These are phyloP conservation scores for Komagataella kurtzmanii DNA, from an alignment of 805 yeast species.

Conservation along the genomic window DNA sequence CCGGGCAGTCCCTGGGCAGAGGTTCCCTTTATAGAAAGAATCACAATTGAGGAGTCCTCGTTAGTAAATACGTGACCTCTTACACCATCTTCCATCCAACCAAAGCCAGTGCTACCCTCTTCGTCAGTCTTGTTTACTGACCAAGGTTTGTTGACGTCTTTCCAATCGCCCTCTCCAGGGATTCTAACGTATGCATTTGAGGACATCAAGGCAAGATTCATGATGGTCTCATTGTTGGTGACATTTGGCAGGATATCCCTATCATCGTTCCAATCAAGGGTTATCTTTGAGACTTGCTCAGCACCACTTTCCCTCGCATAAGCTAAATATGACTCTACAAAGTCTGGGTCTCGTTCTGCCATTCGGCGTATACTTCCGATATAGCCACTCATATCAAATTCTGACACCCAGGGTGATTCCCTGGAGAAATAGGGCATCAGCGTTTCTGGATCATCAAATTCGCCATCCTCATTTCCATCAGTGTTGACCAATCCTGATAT, in stretches of 20 bases:
- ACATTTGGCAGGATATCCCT: conserved; percentile 57
- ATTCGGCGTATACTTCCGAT: not conserved
- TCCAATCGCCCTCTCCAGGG: conserved; percentile 79
- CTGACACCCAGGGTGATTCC: not conserved
- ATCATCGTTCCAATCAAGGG: conserved; percentile 53
- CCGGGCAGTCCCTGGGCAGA: conserved; percentile 61
- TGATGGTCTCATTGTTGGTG: conserved; percentile 57
- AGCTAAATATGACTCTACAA: conserved; percentile 51
- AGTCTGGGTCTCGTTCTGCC: conserved; percentile 34
- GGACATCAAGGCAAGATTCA: conserved; percentile 71
- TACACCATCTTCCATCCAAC: conserved; percentile 79
- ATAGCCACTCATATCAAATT: not conserved
- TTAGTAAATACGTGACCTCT: conserved; percentile 83
- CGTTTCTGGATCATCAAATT: not conserved
- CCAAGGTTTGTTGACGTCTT: conserved; percentile 57
- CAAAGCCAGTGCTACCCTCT: conserved; percentile 35
- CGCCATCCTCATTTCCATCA: conserved; percentile 1
- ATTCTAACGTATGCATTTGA: conserved; percentile 80
- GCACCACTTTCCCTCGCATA: conserved; percentile 35
- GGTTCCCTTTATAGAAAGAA: conserved; percentile 84
- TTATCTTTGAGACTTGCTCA: conserved; percentile 20
- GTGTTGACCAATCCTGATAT: not conserved
- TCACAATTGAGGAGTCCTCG: conserved; percentile 39
- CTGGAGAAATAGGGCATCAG: not conserved
- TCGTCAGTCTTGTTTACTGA: conserved; percentile 22